A percentile compares a stretch with the other conserved stretches of the same genome.
Conservation (phyloP, 169 alveolate species). For the Neospora caninum region DNA sequence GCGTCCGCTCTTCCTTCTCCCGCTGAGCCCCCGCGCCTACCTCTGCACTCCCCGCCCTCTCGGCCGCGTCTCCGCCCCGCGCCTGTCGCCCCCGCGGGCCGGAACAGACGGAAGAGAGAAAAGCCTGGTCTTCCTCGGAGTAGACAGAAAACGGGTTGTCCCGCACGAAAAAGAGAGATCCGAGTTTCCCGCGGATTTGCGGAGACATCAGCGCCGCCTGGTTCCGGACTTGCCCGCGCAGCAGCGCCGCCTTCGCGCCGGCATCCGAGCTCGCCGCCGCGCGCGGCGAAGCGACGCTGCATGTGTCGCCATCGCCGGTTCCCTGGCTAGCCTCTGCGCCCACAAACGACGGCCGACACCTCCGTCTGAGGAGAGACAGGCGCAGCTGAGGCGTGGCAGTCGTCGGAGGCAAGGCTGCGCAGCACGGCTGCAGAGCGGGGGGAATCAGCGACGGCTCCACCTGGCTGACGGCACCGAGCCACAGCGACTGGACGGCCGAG, state of each 20-base stretch:
- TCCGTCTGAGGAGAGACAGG: neutral
- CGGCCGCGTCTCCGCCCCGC: neutral
- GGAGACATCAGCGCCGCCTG: neutral
- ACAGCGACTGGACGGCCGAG: slow-evolving; percentile 52
- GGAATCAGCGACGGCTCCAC: neutral
- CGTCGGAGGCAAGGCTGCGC: neutral
- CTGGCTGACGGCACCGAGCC: slow-evolving; percentile 6
- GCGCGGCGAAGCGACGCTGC: neutral
- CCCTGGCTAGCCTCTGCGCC: neutral
- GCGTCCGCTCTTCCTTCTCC: no score
- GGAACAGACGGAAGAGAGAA: neutral
- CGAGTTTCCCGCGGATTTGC: neutral
- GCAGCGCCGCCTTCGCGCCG: neutral
- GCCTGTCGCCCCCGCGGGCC: neutral
- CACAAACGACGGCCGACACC: neutral
- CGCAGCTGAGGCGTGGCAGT: neutral
- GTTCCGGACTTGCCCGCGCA: neutral
- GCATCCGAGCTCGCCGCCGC: no score
- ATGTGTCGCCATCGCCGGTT: neutral
- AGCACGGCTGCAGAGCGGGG: neutral
- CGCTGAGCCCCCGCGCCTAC: no score
- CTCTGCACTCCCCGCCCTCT: no score
- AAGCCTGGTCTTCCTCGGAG: neutral
- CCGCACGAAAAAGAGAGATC: neutral
- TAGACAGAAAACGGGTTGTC: neutral